phyloP scores from a whole-genome alignment of 371 early-diverging fungal species.

The Mortierella sp. region DNA sequence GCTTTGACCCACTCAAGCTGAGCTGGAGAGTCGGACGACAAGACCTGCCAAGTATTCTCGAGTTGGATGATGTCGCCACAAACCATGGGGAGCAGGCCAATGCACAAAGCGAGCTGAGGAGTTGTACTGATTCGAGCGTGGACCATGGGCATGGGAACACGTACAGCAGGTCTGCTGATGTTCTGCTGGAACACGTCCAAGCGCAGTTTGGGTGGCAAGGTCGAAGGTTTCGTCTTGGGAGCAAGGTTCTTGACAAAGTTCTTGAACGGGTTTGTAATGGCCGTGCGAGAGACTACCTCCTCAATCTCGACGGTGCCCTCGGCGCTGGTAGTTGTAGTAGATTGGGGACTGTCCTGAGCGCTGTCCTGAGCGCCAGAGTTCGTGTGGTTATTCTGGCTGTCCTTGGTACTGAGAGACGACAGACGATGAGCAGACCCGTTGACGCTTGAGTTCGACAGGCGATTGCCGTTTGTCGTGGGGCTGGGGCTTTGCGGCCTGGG shows the following conservation, averaged over 20 bases:
- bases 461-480: no score
- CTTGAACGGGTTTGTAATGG: neutral
- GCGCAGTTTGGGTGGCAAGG: neutral
- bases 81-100: neutral
- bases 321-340: no score
- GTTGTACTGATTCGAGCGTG: neutral
- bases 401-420: no score
- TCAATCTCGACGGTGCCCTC: neutral
- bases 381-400: no score
- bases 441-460: no score
- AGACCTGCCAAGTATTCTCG: no score
- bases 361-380: no score
- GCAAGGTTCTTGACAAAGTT: neutral
- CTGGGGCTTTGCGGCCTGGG: no score
- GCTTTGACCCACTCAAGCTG: no score
- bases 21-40: no score
- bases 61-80: neutral
- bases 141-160: neutral
- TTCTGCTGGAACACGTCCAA: neutral
- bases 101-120: neutral
- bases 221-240: neutral
- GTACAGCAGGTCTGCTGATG: neutral
- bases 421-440: no score
- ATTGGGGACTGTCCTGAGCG: no score
- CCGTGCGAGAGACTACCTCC: neutral